These are phyloP conservation scores for Epicoccum nigrum DNA, from an alignment of 2,329 filamentous ascomycete genomes.

Conservation along the genomic window DNA sequence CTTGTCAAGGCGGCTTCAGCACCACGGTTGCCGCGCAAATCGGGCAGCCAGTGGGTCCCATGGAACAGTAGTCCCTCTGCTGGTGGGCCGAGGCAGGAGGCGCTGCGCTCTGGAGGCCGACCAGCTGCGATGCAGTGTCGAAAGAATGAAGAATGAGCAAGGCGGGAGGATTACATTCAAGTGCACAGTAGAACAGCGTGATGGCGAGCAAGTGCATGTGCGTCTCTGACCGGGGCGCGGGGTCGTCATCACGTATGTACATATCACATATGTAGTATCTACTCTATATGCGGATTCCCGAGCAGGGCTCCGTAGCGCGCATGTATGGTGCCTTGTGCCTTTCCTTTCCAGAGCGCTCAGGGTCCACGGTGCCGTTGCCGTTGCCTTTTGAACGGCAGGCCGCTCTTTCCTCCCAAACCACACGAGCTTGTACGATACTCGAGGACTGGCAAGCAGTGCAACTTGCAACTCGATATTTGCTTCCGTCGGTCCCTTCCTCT, in stretches of 20 bases:
- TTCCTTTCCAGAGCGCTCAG: conserved; percentile 19
- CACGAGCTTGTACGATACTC: conserved; percentile 8
- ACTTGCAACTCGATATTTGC: conserved; percentile 11
- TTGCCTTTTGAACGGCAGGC: conserved; percentile 12
- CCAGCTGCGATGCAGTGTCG: not conserved
- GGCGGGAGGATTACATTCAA: too few species aligned
- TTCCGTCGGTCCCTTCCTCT: conserved; percentile 15
- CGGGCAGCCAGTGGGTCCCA: conserved; percentile 24
- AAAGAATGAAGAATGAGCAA: conserved; percentile 6
- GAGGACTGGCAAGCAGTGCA: conserved; percentile 14
- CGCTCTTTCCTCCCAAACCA: conserved; percentile 11
- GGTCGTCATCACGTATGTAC: conserved; percentile 12
- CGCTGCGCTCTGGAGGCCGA: conserved; percentile 22
- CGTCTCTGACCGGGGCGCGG: conserved; percentile 4
- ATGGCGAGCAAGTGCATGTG: conserved; percentile 16
- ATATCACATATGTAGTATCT: too few species aligned
- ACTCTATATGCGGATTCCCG: conserved; percentile 18
- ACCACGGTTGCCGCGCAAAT: conserved; percentile 55
- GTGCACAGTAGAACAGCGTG: conserved; percentile 10
- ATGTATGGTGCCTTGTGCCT: conserved; percentile 18
- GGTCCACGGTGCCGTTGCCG: too few species aligned
- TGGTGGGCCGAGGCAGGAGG: conserved; percentile 22
- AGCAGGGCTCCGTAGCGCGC: conserved; percentile 15
- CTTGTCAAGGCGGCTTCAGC: conserved; percentile 68
- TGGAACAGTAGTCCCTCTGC: conserved; percentile 9